Base-by-base conservation (phyloP, 805 yeast species). In the Saturnispora diversa region DNA sequence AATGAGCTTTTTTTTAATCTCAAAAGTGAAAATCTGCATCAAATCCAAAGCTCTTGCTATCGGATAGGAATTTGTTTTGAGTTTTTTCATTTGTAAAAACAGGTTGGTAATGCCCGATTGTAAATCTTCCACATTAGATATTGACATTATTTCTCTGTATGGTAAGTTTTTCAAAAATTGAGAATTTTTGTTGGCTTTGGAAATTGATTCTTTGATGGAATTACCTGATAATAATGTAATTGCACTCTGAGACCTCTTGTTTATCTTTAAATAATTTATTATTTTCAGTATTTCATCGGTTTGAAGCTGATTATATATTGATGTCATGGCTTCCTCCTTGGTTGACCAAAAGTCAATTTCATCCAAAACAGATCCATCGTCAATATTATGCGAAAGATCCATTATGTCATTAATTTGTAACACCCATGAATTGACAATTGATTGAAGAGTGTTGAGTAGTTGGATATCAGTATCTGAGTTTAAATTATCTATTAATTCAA, bases 331-430 rank as follows among this genome's bases (percentile, higher is more conserved):
- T 2, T 59, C 53, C 50, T 84, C 90, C 64, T 84, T 66, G 0
- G 85, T 72, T 7, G 65, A 61, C 97, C 97, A 88, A 49, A 83
- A 87, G 35, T 69, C 74, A 3, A 82, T 66, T 51, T 88, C 97
- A 30, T 81, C 86, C 2, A 59, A 49, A 0, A 76, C 62, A 0
- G 75, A 60, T 2, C 84, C 86, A 21, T 71, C 76, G 0, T 60
- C 44, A 0, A 82, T 74, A 21, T 72, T 72, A 32, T 77, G 72
- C 10, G 70, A 57, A 19, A 79, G 51, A 19, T 64, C 63, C 0
- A 86, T 74, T 5, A 85, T 63, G 1, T 66, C 57, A 45, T 77
- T 80, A 11, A 80, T 72, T 25, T 73, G 71, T 45, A 68, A 73
- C 13, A 80, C 74, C 97, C 97, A 88, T 3, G 64, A 63, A 50